Conservation (phyloP, 257 asterid species). For the Primulina eburnea region DNA sequence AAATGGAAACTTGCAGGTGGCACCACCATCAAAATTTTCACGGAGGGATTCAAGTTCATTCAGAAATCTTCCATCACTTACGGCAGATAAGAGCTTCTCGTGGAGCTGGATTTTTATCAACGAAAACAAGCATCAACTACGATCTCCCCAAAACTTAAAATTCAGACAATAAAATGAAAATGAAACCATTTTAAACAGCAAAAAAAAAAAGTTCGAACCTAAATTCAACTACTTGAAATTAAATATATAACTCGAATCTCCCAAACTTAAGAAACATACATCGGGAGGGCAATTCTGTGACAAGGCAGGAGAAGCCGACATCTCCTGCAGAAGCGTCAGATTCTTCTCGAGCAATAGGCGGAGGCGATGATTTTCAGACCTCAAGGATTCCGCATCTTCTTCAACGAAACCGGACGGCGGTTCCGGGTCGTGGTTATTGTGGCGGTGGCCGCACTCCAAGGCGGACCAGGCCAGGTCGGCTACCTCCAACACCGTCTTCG, state of each 20-base stretch:
- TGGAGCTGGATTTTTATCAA: constrained; percentile 52
- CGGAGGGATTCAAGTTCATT: constrained; percentile 54
- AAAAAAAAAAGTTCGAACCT: neutral
- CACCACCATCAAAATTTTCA: constrained; percentile 22
- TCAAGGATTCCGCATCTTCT: constrained; percentile 43
- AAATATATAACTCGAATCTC: neutral
- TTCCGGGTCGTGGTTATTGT: constrained; percentile 33
- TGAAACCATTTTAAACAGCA: neutral
- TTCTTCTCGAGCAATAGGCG: constrained; percentile 66
- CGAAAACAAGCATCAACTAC: neutral
- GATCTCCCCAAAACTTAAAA: neutral
- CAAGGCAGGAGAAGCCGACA: constrained; percentile 48
- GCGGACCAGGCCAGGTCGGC: constrained; percentile 93
- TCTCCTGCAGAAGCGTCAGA: constrained; percentile 54
- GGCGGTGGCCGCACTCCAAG: constrained; percentile 44
- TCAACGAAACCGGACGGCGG: constrained; percentile 27
- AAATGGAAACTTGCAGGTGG: constrained; percentile 54
- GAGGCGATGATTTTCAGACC: constrained; percentile 72
- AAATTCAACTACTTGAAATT: neutral
- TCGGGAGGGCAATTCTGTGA: constrained; percentile 65
- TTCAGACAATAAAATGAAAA: neutral
- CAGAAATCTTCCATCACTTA: constrained; percentile 53
- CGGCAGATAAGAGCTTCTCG: constrained; percentile 55
- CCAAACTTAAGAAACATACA: constrained; percentile 35
- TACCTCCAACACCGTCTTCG: constrained; percentile 90